phyloP scores from a whole-genome alignment of 768 basidiomycete species.

The Termitomyces sp. region DNA sequence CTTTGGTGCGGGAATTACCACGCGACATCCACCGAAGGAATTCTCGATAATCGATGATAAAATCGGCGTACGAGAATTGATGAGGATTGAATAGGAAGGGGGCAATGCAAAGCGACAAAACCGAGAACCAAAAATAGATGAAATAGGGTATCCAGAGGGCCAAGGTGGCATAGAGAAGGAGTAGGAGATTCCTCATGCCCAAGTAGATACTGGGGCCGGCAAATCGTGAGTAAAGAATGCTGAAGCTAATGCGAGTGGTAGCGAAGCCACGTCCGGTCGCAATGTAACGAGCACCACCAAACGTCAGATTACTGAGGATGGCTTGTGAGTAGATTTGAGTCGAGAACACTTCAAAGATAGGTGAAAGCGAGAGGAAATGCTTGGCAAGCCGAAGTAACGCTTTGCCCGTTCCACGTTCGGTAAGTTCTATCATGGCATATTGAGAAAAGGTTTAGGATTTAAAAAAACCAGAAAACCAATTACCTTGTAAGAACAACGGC shows the following conservation, averaged over 20 bases:
- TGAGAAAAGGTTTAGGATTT: neutral
- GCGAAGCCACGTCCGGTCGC: constrained; percentile 99
- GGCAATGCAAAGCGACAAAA: constrained; percentile 90
- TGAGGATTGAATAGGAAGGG: constrained; percentile 99
- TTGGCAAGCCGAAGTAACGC: constrained; percentile 92
- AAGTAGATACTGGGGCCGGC: constrained; percentile 99
- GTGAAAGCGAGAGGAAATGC: constrained; percentile 95
- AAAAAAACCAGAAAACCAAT: constrained; percentile 19
- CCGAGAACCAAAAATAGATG: constrained; percentile 99
- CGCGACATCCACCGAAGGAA: constrained; percentile 99
- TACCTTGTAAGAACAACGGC: constrained; percentile 94
- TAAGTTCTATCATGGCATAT: constrained; percentile 60
- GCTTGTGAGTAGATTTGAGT: constrained; percentile 98
- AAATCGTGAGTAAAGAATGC: constrained; percentile 96
- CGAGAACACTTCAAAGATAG: constrained; percentile 98
- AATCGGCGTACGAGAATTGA: constrained; percentile 96
- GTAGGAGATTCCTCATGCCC: constrained; percentile 90
- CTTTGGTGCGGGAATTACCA: constrained; percentile 94
- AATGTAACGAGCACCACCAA: constrained; percentile 98
- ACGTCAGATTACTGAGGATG: constrained; percentile 93
- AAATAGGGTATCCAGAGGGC: constrained; percentile 91
- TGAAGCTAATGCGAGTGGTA: constrained; percentile 93
- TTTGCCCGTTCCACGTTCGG: constrained; percentile 94
- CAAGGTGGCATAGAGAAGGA: constrained; percentile 89
- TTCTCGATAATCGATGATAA: constrained; percentile 98